Base-by-base conservation (phyloP, 2,329 filamentous ascomycete genomes). In the Penicillium sp. region DNA sequence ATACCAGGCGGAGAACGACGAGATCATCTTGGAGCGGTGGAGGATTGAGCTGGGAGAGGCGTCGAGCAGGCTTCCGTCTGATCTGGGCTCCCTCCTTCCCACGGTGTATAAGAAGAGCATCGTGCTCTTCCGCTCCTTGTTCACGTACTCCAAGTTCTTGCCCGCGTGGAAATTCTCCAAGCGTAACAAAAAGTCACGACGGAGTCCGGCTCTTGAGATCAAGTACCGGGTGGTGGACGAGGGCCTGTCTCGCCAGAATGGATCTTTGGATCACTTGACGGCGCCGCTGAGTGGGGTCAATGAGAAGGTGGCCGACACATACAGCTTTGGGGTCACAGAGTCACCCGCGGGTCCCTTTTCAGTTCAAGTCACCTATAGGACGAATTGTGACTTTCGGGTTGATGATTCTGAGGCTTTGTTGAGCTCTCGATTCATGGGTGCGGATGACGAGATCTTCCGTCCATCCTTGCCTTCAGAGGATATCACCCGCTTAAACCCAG, bases 101-200 rank as follows among this genome's bases (percentile, higher is more conserved):
- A 93, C 90, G 48, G 87, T 96, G 54, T 99, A 99, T 81, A 99
- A 99, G 77, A 94, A 96, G 76, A 91, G 90, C 65, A 96, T 99
- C 60, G 89, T 97, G 62, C 86, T 97, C 64, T 97, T 97, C 75
- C 85, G 94, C 56, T 92, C 92, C 1, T 81, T 99, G 43, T 96
- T 90, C 72, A 85, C 90, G 46, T 89, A 89, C 50, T 85, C 90
- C 39, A 88, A 90, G 64, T 83, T 97, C 57, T 77, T 96, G 57
- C 94, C 94, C 2, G 86, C 89, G 22, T 96, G 89, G 87, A 95
- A 88, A 75, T 88, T 96, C 67, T 86, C 88, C 67, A 88, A 89
- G 65, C 86, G 84, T 47, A 81, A 89, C 59, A 83, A 85, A 18
- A 93, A 92, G 73, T 83, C 85, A 59, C 84, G 86, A 49, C 76